These are phyloP conservation scores for Trichoderma lentiforme DNA, from an alignment of 2,329 filamentous ascomycete species.

Conservation along the genomic window DNA sequence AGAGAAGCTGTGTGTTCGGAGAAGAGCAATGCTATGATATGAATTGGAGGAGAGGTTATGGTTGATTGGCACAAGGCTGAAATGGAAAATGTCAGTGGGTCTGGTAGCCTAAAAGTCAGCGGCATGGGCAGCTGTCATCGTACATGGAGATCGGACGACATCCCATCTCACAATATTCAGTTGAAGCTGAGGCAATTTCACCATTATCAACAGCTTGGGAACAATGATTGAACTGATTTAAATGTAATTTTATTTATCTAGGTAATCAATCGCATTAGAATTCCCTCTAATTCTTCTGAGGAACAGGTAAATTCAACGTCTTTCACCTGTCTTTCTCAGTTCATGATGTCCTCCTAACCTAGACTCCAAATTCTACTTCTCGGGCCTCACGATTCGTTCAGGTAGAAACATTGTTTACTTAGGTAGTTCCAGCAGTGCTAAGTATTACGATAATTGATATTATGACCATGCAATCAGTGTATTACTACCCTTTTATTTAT, in stretches of 20 bases:
- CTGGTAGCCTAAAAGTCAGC: neutral
- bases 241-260: neutral
- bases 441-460: neutral
- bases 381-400: neutral
- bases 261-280: neutral
- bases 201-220: neutral
- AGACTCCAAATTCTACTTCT: neutral
- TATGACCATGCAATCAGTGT: neutral
- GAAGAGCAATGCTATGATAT: neutral
- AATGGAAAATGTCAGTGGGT: constrained; percentile 16
- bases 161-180: neutral
- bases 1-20: neutral
- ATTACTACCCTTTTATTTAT: neutral
- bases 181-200: neutral
- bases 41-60: neutral
- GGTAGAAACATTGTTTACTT: neutral
- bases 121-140: neutral
- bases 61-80: constrained; percentile 4
- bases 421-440: neutral
- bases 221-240: neutral
- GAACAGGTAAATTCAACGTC: neutral
- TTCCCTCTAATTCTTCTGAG: fast-evolving
- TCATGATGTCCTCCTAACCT: neutral
- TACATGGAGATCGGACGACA: neutral
- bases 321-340: neutral